Percentiles rank a stretch among this genome's conserved stretches.
Conservation (phyloP, 768 basidiomycete genomes). For the Lactarius hengduanensis region DNA sequence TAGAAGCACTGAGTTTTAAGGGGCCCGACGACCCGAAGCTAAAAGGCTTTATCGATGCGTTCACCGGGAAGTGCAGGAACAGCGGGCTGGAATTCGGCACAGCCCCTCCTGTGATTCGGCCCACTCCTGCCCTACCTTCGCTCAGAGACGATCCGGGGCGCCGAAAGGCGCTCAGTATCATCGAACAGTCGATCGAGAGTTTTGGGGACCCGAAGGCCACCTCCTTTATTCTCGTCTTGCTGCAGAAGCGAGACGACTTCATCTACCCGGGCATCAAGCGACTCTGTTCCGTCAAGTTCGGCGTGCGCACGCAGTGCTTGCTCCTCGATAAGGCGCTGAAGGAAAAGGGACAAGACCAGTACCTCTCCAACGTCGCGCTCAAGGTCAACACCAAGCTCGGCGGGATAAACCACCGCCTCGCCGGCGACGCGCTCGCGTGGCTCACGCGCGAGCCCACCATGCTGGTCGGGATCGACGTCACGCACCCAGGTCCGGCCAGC, state of each 20-base stretch:
- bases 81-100: constrained; percentile 58
- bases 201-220: constrained; percentile 41
- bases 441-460: constrained; percentile 67
- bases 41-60: constrained; percentile 47
- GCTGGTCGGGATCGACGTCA: constrained; percentile 84
- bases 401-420: constrained; percentile 72
- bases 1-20: constrained; percentile 34
- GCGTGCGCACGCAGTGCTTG: constrained; percentile 76
- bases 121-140: constrained; percentile 36
- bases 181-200: constrained; percentile 37
- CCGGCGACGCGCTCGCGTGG: constrained; percentile 57
- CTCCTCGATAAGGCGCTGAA: constrained; percentile 57
- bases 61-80: constrained; percentile 51
- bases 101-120: constrained; percentile 39
- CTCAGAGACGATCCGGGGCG: constrained; percentile 40
- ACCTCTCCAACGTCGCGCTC: constrained; percentile 77
- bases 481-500: constrained; percentile 71
- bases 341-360: constrained; percentile 66
- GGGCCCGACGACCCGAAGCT: constrained; percentile 47
- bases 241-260: constrained; percentile 65
- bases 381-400: constrained; percentile 85
- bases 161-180: constrained; percentile 43
- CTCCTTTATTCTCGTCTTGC: constrained; percentile 65
- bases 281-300: constrained; percentile 70
- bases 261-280: constrained; percentile 84